A percentile compares a stretch with the other conserved stretches of the same genome.
Conservation (phyloP, 192 early-diverging fungal genomes). For the Podila epicladia region DNA sequence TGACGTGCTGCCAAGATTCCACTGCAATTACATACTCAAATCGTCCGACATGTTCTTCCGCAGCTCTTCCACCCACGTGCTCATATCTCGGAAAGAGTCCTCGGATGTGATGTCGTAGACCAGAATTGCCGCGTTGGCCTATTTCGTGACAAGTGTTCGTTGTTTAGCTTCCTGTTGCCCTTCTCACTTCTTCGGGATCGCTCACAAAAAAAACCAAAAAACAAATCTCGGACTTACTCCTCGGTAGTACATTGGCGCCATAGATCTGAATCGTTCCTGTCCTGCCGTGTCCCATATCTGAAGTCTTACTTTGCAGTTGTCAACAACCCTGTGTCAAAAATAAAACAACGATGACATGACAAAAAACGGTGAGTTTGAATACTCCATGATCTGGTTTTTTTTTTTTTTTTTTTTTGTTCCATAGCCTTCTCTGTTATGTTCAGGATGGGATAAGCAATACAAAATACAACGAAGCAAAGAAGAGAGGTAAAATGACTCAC, state of each 20-base stretch:
- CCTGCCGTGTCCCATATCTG: constrained; percentile 82
- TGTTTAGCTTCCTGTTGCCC: neutral
- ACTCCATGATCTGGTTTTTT: too few species aligned
- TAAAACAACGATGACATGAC: too few species aligned
- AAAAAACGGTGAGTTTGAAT: too few species aligned
- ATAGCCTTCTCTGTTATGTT: too few species aligned
- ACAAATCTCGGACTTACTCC: constrained; percentile 49
- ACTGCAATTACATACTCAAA: constrained; percentile 52
- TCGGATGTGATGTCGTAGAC: constrained; percentile 81
- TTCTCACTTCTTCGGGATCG: too few species aligned
- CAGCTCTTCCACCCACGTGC: constrained; percentile 69
- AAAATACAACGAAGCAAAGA: neutral
- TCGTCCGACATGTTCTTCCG: constrained; percentile 72
- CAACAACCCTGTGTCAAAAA: constrained; percentile 56
- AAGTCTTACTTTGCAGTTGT: constrained; percentile 78
- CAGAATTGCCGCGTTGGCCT: constrained; percentile 74
- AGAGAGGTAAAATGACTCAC: constrained; percentile 40
- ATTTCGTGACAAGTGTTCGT: neutral
- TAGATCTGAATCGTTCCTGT: constrained; percentile 80
- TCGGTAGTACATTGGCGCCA: constrained; percentile 81
- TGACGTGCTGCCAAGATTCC: neutral
- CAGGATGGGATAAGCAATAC: neutral
- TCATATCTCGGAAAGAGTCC: constrained; percentile 73
- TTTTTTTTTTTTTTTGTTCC: too few species aligned
- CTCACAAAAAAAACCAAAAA: too few species aligned